These are phyloP conservation scores for Neonectria faginata DNA, from an alignment of 2,329 filamentous ascomycete genomes.

Conservation along the genomic window DNA sequence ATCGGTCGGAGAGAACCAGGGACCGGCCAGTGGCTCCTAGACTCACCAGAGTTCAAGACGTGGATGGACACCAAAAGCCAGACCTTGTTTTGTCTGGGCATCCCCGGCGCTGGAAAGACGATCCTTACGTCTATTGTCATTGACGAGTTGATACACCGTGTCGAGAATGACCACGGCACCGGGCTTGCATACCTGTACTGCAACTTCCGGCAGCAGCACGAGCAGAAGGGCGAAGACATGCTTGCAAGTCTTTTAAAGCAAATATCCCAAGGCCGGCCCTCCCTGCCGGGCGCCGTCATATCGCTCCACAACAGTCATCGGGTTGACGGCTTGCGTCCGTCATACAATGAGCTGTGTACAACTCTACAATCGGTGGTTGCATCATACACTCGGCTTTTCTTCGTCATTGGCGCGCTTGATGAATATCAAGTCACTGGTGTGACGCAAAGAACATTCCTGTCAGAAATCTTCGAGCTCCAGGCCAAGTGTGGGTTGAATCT, in stretches of 20 bases:
- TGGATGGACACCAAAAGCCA: background rate
- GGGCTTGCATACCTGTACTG: constrained; percentile 46
- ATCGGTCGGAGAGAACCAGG: background rate
- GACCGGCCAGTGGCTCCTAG: background rate
- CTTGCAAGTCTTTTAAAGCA: constrained; percentile 51
- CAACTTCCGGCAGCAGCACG: constrained; percentile 19
- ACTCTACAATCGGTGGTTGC: constrained; percentile 4
- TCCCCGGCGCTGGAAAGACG: constrained; percentile 53
- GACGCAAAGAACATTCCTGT: background rate
- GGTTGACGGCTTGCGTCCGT: background rate
- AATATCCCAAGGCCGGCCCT: constrained; percentile 36
- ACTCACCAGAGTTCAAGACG: background rate
- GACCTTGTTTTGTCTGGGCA: constrained; percentile 55
- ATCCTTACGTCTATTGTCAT: constrained; percentile 37
- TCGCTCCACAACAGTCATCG: constrained; percentile 4
- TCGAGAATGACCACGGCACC: constrained; percentile 10
- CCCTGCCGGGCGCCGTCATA: background rate
- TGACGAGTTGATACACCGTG: constrained; percentile 30
- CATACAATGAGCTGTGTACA: constrained; percentile 15
- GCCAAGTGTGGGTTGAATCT: background rate
- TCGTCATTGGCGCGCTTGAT: constrained; percentile 18
- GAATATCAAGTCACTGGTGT: background rate
- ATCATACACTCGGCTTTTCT: constrained; percentile 4
- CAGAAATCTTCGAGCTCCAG: constrained; percentile 13
- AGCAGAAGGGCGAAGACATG: constrained; percentile 42